These are phyloP conservation scores for Penicillium sp. DNA, from an alignment of 2,329 filamentous ascomycete genomes.

Conservation along the genomic window DNA sequence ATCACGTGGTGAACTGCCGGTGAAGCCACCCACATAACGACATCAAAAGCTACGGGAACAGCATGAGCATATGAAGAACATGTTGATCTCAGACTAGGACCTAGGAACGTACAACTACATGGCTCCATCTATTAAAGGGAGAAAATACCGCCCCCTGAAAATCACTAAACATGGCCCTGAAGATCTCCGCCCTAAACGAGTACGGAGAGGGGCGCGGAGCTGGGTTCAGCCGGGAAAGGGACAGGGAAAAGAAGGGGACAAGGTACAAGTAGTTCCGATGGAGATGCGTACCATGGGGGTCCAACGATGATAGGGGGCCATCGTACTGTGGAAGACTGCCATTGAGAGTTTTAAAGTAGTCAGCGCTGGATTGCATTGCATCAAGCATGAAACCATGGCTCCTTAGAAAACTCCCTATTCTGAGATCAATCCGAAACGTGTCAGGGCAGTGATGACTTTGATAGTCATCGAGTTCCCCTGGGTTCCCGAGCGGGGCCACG, in stretches of 20 bases:
- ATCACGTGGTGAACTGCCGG: conserved; percentile 18
- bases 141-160: conserved; percentile 23
- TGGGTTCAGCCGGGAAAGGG: neutral
- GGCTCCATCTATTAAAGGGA: neutral
- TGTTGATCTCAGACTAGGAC: neutral
- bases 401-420: neutral
- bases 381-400: neutral
- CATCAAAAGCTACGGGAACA: neutral
- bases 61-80: neutral
- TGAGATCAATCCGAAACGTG: neutral
- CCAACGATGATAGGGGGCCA: too few relatives aligned
- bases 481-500: conserved; percentile 1
- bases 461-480: conserved; percentile 8
- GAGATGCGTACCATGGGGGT: too few relatives aligned
- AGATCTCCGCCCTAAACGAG: conserved; percentile 19
- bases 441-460: neutral
- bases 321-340: too few relatives aligned
- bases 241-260: too few relatives aligned
- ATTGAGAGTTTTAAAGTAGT: too few relatives aligned
- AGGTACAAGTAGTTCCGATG: neutral
- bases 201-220: conserved; percentile 8
- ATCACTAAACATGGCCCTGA: conserved; percentile 6
- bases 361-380: too few relatives aligned
- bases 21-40: neutral
- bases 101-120: neutral